A percentile compares a stretch with the other conserved stretches of the same genome.
Conservation (phyloP, 768 basidiomycete species). For the Lepiota venenata region DNA sequence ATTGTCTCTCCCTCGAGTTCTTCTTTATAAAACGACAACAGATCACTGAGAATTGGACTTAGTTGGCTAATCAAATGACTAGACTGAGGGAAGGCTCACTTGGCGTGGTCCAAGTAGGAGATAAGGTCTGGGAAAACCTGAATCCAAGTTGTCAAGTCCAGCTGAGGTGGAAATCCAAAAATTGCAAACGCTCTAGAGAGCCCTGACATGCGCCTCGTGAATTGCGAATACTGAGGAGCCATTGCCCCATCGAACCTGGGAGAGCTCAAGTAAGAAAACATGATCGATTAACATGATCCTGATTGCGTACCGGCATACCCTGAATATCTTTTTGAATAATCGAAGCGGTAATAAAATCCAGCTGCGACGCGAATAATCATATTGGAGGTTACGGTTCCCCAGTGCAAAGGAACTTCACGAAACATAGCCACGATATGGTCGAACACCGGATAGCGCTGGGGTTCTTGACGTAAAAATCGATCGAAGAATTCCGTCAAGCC, state of each 20-base stretch:
- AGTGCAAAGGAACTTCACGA: neutral
- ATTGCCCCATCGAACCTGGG: neutral
- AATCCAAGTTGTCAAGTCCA: neutral
- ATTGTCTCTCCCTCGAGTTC: constrained; percentile 17
- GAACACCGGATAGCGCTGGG: neutral
- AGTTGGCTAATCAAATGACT: neutral
- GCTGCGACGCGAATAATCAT: neutral
- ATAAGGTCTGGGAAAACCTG: constrained; percentile 8
- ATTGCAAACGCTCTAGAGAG: neutral
- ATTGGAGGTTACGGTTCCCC: neutral
- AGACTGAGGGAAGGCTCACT: neutral
- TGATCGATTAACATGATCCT: neutral
- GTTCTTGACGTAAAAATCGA: neutral
- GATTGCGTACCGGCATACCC: neutral
- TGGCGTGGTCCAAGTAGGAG: constrained; percentile 4
- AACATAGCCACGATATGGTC: neutral
- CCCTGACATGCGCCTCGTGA: neutral
- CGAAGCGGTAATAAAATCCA: neutral
- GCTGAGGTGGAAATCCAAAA: neutral
- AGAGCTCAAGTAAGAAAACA: neutral
- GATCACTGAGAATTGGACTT: constrained; percentile 24
- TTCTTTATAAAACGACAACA: constrained; percentile 39
- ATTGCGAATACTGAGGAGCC: neutral
- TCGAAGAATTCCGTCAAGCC: neutral
- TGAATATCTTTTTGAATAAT: neutral